Base-by-base conservation (phyloP, 768 basidiomycete species). In the Omphalotus guepiniiformis region DNA sequence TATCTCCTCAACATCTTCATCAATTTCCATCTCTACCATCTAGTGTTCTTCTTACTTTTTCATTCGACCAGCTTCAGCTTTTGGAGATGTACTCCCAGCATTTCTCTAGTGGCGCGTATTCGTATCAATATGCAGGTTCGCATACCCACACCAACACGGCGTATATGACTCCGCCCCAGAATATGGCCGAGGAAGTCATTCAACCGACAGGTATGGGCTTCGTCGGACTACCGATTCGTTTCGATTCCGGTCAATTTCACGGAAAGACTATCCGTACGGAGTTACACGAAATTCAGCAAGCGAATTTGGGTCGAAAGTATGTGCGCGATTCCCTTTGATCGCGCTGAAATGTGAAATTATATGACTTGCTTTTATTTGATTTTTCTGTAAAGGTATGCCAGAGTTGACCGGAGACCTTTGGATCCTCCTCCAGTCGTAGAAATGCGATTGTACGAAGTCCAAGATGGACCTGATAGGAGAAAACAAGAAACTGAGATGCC, bases 271-370 rank as follows among this genome's bases (percentile, higher is more conserved):
- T 82, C 43, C 75, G 79, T 26, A 75, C 73, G 57, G 72, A 78
- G 60, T 66, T 80, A 23, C 56, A 67, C 47, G 83, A 82, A 67
- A 61, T 80, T 11, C 83, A 85, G 55, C 80, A 81, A 50, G 82
- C 83, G 4, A 71, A 82, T 55, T 66, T 84, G 25, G 82, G 82
- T n/a, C 67, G 83, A 63, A 85, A 85, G 82, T 83, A 57, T 45
- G 68, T 48, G 9, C 38, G 27, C 50, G 22, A 49, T 15, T 25
- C 47, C 15, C 39, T 34, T 9, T 49, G 27, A n/a, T 35, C 38
- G 12, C 5, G 26, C 16, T 38, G n/a, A n/a, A n/a, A n/a, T n/a
- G n/a, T n/a, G n/a, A n/a, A n/a, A n/a, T n/a, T n/a, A n/a, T 42
- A 8, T 30, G 35, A 19, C 32, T 47, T 11, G 18, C 21, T 30